These are phyloP conservation scores for Hevea brasiliensis DNA, from an alignment of 345 rosid genomes.

Conservation along the genomic window DNA sequence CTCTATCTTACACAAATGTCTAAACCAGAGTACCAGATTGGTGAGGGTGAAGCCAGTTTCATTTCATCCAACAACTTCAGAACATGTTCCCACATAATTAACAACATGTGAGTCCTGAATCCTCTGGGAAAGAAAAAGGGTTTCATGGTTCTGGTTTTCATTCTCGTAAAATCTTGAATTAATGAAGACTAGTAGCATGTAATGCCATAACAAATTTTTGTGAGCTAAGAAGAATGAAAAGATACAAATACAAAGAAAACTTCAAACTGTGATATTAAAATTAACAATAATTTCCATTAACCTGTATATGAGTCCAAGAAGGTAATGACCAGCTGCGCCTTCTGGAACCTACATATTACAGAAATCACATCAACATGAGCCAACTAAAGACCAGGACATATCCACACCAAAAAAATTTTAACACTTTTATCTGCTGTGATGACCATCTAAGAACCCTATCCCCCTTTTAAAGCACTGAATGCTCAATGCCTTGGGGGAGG, in stretches of 20 bases:
- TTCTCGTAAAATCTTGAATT: background rate
- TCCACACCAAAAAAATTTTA: background rate
- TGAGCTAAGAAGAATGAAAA: background rate
- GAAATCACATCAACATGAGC: background rate
- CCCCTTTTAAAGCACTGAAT: background rate
- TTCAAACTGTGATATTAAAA: conserved; percentile 1
- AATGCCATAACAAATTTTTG: background rate
- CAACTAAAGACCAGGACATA: background rate
- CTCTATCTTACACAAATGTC: no score
- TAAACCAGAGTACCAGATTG: background rate
- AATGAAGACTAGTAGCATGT: background rate
- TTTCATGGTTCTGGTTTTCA: background rate
- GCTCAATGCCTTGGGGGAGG: background rate
- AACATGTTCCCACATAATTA: background rate
- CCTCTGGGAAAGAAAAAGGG: background rate
- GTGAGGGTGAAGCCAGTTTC: background rate
- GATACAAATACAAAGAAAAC: background rate
- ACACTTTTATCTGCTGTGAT: background rate
- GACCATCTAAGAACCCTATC: background rate
- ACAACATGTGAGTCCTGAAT: background rate
- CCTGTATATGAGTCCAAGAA: conserved; percentile 96
- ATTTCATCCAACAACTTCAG: background rate
- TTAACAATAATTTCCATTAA: conserved; percentile 21
- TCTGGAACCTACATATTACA: conserved; percentile 68
- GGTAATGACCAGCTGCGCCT: conserved; percentile 95